Conservation (phyloP, 164 flowering plant genomes). For the Saururus chinensis region DNA sequence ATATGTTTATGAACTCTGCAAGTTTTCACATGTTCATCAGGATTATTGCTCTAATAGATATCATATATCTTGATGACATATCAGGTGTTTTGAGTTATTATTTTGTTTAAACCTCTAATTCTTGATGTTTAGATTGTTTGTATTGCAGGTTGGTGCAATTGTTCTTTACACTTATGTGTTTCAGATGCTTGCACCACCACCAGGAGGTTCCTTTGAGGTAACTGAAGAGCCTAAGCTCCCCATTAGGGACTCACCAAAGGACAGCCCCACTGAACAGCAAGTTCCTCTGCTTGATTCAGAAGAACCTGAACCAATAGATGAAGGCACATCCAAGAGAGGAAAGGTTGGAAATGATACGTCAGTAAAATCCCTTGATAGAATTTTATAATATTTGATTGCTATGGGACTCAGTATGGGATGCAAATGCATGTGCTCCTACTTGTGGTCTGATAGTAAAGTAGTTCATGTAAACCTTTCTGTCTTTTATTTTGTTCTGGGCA, state of each 20-base stretch:
- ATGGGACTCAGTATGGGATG: too few species aligned
- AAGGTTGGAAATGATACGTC: slow-evolving; percentile 29
- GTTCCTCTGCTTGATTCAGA: slow-evolving; percentile 44
- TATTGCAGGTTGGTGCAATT: slow-evolving; percentile 86
- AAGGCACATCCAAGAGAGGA: slow-evolving; percentile 23
- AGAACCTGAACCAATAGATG: slow-evolving; percentile 22
- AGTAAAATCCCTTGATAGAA: too few species aligned
- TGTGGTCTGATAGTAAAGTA: too few species aligned
- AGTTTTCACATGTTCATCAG: too few species aligned
- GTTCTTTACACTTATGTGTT: slow-evolving; percentile 86
- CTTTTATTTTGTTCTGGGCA: too few species aligned
- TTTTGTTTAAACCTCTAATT: background rate
- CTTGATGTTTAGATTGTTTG: background rate
- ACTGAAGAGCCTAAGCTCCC: slow-evolving; percentile 44
- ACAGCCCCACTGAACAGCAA: slow-evolving; percentile 52
- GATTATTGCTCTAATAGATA: too few species aligned
- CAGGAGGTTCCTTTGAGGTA: slow-evolving; percentile 65
- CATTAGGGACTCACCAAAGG: slow-evolving; percentile 29
- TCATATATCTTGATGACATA: too few species aligned
- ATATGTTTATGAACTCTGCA: too few species aligned
- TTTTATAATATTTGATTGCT: too few species aligned
- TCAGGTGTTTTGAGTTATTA: background rate
- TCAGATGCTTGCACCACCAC: slow-evolving; percentile 91
- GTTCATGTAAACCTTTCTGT: too few species aligned
- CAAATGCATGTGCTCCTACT: too few species aligned